A percentile compares a stretch with the other conserved stretches of the same genome.
phyloP scores from a whole-genome alignment of 2,329 filamentous ascomycete genomes.

The Sporothrix curviconia region DNA sequence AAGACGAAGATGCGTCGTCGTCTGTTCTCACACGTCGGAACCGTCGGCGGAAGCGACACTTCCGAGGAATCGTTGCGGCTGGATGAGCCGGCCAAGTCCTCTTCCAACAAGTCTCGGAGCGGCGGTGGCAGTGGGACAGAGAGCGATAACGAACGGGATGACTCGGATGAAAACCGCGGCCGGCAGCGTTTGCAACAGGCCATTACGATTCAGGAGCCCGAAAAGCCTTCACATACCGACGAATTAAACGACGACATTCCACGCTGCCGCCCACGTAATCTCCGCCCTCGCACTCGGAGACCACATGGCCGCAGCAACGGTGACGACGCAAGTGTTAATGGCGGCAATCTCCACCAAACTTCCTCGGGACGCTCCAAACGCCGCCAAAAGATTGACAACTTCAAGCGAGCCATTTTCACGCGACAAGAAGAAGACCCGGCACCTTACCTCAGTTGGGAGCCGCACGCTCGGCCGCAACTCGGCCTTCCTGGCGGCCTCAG shows the following conservation, averaged over 20 bases:
- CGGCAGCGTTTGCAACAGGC: slow-evolving; percentile 35
- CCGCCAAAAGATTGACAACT: slow-evolving; percentile 50
- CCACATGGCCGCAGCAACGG: neutral
- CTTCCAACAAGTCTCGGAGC: neutral
- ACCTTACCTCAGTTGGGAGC: slow-evolving; percentile 91
- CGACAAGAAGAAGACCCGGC: slow-evolving; percentile 50
- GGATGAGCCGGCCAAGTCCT: slow-evolving; percentile 9
- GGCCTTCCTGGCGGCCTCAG: slow-evolving; percentile 79
- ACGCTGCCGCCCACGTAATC: slow-evolving; percentile 34
- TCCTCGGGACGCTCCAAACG: slow-evolving; percentile 24
- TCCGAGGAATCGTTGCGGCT: slow-evolving; percentile 26
- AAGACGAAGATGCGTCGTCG: slow-evolving; percentile 28
- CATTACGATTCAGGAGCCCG: slow-evolving; percentile 63
- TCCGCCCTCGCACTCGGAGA: slow-evolving; percentile 34
- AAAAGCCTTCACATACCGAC: slow-evolving; percentile 36
- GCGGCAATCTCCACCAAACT: slow-evolving; percentile 11
- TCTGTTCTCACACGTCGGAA: neutral
- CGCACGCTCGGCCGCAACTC: slow-evolving; percentile 91
- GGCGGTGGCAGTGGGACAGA: neutral
- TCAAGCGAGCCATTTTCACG: slow-evolving; percentile 52
- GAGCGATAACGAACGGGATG: neutral
- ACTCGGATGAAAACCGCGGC: neutral
- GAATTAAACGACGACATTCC: slow-evolving; percentile 38
- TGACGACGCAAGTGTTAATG: slow-evolving; percentile 29
- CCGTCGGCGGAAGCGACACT: slow-evolving; percentile 20